These are phyloP conservation scores for Lentinus tigrinus DNA, from an alignment of 768 basidiomycete species.

Conservation along the genomic window DNA sequence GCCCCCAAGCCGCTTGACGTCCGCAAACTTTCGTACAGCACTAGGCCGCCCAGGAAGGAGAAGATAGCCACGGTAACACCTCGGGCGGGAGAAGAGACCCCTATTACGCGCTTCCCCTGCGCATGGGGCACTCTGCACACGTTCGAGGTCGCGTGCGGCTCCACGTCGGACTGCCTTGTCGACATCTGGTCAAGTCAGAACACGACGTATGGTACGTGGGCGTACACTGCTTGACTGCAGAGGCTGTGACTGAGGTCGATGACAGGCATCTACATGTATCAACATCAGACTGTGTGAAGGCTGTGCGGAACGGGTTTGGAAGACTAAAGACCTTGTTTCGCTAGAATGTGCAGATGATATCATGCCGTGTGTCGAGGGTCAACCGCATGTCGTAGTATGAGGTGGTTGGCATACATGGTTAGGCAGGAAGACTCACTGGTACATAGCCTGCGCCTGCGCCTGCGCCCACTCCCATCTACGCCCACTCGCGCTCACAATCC, in stretches of 20 bases:
- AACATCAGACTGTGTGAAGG: conserved; percentile 23
- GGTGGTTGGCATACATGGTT: too few species aligned
- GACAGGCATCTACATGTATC: conserved; percentile 28
- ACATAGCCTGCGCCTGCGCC: too few species aligned
- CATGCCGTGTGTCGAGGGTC: too few species aligned
- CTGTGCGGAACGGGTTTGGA: not conserved
- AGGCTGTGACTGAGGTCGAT: not conserved
- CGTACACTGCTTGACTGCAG: too few species aligned
- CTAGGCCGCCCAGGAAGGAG: conserved; percentile 11
- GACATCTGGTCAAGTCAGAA: conserved; percentile 28
- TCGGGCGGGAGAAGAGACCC: conserved; percentile 17
- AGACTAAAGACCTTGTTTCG: not conserved
- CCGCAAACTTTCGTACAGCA: conserved; percentile 19
- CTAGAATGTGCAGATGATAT: not conserved
- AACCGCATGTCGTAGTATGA: too few species aligned
- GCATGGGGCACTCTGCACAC: conserved; percentile 22
- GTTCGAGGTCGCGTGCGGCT: conserved; percentile 21
- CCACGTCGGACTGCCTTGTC: conserved; percentile 20
- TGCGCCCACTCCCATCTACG: too few species aligned
- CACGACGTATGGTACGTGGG: conserved; percentile 24
- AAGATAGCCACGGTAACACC: conserved; percentile 16
- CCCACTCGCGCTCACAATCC: too few species aligned
- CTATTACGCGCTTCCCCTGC: conserved; percentile 24
- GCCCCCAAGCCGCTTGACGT: conserved; percentile 18
- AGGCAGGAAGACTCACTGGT: too few species aligned